Conservation (phyloP, 805 yeast genomes). For the Candida incommunis region DNA sequence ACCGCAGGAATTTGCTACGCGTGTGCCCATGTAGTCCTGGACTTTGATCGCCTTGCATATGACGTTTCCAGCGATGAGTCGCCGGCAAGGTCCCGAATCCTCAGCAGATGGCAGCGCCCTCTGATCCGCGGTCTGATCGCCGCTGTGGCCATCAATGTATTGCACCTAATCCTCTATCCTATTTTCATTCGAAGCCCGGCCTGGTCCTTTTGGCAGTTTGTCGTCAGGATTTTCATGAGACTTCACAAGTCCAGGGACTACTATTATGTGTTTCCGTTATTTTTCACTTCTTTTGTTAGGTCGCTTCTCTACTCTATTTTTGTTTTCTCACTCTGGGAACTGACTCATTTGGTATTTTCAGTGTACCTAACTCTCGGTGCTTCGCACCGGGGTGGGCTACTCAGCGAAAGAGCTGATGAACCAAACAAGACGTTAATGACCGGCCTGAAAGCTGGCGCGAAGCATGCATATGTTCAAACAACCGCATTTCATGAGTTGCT, state of each 20-base stretch:
- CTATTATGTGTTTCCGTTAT: background rate
- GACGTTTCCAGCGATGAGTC: background rate
- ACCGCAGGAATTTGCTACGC: background rate
- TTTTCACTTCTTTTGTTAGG: background rate
- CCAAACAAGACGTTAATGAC: constrained; percentile 1
- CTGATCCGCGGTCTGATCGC: background rate
- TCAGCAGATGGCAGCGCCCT: background rate
- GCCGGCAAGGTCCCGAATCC: background rate
- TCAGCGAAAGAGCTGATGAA: background rate
- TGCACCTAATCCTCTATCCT: background rate
- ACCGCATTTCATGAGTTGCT: background rate
- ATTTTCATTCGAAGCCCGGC: background rate
- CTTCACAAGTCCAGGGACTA: background rate
- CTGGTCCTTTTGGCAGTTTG: background rate
- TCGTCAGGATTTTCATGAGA: background rate
- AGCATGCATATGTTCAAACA: background rate
- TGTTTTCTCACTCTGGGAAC: background rate
- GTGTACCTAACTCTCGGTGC: background rate
- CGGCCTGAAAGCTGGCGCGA: background rate
- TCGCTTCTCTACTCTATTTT: background rate
- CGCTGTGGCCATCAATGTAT: background rate
- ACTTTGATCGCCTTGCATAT: background rate
- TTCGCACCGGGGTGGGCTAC: background rate
- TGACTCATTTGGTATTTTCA: background rate
- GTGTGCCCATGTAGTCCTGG: background rate